Percentiles rank a stretch among this genome's conserved stretches.
Conservation (phyloP, 2,329 filamentous ascomycete species). For the Penicillium sp. region DNA sequence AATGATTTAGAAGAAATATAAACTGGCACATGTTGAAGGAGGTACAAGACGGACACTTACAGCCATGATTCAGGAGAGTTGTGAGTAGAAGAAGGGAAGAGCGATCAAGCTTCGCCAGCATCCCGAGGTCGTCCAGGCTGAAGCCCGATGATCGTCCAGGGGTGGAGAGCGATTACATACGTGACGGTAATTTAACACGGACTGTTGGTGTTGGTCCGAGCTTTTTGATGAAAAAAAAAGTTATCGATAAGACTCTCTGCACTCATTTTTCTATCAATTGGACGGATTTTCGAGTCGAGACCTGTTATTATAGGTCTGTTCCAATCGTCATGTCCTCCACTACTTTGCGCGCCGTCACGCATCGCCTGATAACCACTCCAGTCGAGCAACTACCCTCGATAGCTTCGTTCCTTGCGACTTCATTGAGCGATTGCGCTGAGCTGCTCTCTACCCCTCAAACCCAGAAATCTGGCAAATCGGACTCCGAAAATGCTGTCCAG, state of each 20-base stretch:
- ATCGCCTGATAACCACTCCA: slow-evolving; percentile 65
- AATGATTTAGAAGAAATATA: slow-evolving; percentile 10
- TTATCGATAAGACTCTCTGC: slow-evolving; percentile 14
- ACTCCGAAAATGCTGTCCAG: slow-evolving; percentile 65
- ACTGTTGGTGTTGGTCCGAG: slow-evolving; percentile 35
- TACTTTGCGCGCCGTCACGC: slow-evolving; percentile 44
- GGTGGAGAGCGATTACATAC: slow-evolving; percentile 21
- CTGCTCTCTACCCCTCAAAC: slow-evolving; percentile 62
- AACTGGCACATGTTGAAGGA: slow-evolving; percentile 9
- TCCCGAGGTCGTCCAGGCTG: slow-evolving; percentile 5
- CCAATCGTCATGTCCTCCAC: slow-evolving; percentile 28
- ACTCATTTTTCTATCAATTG: not conserved
- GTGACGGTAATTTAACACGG: slow-evolving; percentile 28
- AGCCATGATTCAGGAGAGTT: slow-evolving; percentile 21
- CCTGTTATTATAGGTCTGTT: not conserved
- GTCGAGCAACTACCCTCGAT: slow-evolving; percentile 71
- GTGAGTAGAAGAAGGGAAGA: slow-evolving; percentile 17
- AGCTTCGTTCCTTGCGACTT: slow-evolving; percentile 64
- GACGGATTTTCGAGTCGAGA: slow-evolving; percentile 2
- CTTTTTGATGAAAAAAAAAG: slow-evolving; percentile 24
- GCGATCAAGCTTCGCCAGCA: slow-evolving; percentile 9
- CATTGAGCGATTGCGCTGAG: slow-evolving; percentile 54
- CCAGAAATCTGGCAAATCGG: slow-evolving; percentile 60
- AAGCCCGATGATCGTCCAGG: slow-evolving; percentile 26
- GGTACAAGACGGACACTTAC: slow-evolving; percentile 14